Percentiles rank a stretch among this genome's conserved stretches.
These are phyloP conservation scores for Trichoderma arundinaceum DNA, from an alignment of 2,329 filamentous ascomycete species.

Conservation along the genomic window DNA sequence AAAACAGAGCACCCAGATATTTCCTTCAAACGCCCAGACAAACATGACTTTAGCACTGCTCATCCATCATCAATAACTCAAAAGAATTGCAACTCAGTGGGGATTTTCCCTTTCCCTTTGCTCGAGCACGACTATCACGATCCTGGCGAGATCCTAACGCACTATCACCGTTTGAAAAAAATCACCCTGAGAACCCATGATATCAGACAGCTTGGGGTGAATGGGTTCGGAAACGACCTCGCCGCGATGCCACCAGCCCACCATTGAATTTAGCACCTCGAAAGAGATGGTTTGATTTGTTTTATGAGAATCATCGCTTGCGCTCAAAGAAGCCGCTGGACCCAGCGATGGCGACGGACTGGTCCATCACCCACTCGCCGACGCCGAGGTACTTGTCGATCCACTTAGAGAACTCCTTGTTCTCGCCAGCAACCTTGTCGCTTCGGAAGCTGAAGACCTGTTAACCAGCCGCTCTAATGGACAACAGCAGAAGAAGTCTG, in stretches of 20 bases:
- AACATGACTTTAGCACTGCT: constrained; percentile 21
- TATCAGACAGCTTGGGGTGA: neutral
- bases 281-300: neutral
- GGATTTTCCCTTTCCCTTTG: neutral
- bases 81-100: constrained; percentile 5
- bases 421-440: constrained; percentile 79
- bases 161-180: neutral
- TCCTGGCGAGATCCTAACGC: neutral
- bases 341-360: constrained; percentile 89
- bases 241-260: neutral
- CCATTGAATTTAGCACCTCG: neutral
- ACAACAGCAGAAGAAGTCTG: neutral
- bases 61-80: constrained; percentile 24
- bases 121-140: neutral
- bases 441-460: constrained; percentile 76
- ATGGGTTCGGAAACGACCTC: neutral
- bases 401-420: constrained; percentile 84
- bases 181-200: neutral
- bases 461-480: constrained; percentile 35
- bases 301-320: constrained; percentile 64
- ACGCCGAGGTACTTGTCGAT: constrained; percentile 92
- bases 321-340: constrained; percentile 91
- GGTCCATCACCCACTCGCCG: constrained; percentile 98
- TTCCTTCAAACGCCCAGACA: constrained; percentile 29
- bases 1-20: constrained; percentile 13